Conservation (phyloP, 2,329 filamentous ascomycete species). For the Botrytis galanthina region DNA sequence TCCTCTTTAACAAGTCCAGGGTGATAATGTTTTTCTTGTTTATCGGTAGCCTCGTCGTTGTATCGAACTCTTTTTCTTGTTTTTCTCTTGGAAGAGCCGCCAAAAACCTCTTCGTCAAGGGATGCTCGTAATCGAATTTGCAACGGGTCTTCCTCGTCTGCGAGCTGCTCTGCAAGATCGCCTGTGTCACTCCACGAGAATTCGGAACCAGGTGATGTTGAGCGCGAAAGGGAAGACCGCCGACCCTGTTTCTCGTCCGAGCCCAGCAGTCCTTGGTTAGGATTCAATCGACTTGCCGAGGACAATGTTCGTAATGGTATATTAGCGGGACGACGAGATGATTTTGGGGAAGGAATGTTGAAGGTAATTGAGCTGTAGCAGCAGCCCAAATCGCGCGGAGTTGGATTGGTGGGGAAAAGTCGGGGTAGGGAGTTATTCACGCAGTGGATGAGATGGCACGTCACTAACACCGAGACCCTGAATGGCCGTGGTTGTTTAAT, state of each 20-base stretch:
- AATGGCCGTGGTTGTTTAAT: slow-evolving; percentile 11
- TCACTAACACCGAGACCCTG: slow-evolving; percentile 18
- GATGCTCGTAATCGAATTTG: slow-evolving; percentile 66
- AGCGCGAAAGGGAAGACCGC: slow-evolving; percentile 48
- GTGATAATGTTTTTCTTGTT: slow-evolving; percentile 45
- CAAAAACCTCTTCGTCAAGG: slow-evolving; percentile 60
- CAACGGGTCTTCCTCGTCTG: slow-evolving; percentile 78
- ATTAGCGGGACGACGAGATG: slow-evolving; percentile 69
- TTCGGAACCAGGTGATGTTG: slow-evolving; percentile 60
- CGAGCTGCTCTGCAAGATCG: slow-evolving; percentile 89
- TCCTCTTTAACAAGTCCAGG: slow-evolving; percentile 62
- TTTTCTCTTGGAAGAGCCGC: slow-evolving; percentile 48
- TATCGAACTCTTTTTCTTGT: slow-evolving; percentile 67
- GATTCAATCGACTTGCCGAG: slow-evolving; percentile 36
- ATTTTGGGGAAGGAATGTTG: slow-evolving; percentile 81
- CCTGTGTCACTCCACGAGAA: slow-evolving; percentile 93
- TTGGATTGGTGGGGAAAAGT: slow-evolving; percentile 22
- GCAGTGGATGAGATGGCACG: slow-evolving; percentile 21
- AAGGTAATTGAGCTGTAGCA: slow-evolving; percentile 70
- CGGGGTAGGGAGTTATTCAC: slow-evolving; percentile 15
- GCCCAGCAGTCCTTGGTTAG: slow-evolving; percentile 48
- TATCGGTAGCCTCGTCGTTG: slow-evolving; percentile 43
- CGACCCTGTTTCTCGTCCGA: slow-evolving; percentile 44
- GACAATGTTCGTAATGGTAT: slow-evolving; percentile 81
- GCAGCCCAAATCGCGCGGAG: slow-evolving; percentile 57